phyloP scores from a whole-genome alignment of 768 basidiomycete species.

The Russula virescens region DNA sequence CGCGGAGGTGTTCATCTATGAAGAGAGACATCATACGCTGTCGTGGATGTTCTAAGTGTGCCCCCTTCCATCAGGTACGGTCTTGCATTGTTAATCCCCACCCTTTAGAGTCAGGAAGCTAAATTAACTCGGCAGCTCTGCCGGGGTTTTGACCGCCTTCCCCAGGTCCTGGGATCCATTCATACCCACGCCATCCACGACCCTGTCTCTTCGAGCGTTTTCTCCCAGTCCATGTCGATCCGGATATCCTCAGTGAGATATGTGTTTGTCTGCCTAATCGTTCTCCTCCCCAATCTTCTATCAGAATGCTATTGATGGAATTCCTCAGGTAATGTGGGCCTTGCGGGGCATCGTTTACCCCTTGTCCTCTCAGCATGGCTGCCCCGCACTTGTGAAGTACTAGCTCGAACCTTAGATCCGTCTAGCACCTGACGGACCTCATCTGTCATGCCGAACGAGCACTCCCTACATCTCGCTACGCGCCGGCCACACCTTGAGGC shows the following conservation, averaged over 20 bases:
- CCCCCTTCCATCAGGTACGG: too few relatives aligned
- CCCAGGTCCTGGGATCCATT: too few relatives aligned
- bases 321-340: constrained; percentile 42
- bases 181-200: constrained; percentile 35
- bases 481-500: constrained; percentile 51
- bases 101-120: too few relatives aligned
- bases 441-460: constrained; percentile 36
- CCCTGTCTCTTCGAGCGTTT: constrained; percentile 46
- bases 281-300: neutral
- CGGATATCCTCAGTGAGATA: constrained; percentile 34
- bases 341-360: constrained; percentile 48
- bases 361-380: constrained; percentile 39
- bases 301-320: neutral
- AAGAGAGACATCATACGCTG: too few relatives aligned
- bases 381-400: constrained; percentile 41
- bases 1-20: too few relatives aligned
- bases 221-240: constrained; percentile 49
- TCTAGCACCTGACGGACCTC: constrained; percentile 52
- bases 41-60: too few relatives aligned
- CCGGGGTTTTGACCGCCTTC: too few relatives aligned
- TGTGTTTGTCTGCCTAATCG: too few relatives aligned
- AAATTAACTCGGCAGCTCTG: too few relatives aligned
- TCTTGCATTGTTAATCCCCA: too few relatives aligned
- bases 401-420: constrained; percentile 36
- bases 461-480: constrained; percentile 43